Conservation (phyloP, 2,329 filamentous ascomycete species). For the Penicillium vulpinum region DNA sequence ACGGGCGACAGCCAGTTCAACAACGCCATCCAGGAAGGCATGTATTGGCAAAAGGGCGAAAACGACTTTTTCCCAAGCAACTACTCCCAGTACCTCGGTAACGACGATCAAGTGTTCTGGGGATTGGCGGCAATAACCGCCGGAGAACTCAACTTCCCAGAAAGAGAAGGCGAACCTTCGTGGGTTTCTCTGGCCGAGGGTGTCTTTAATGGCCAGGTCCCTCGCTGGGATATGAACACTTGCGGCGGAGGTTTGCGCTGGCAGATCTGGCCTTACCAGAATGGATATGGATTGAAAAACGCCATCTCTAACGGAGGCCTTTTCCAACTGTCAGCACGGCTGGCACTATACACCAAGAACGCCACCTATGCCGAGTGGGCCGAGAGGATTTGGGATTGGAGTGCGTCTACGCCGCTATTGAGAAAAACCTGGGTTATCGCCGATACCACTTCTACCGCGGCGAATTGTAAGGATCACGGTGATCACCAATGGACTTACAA, state of each 20-base stretch:
- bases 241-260: constrained; percentile 73
- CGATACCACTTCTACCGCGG: constrained; percentile 58
- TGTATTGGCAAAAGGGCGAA: constrained; percentile 30
- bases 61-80: constrained; percentile 33
- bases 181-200: constrained; percentile 61
- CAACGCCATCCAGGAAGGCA: constrained; percentile 49
- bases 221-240: constrained; percentile 64
- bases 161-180: constrained; percentile 47
- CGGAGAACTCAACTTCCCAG: constrained; percentile 61
- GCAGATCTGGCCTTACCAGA: constrained; percentile 77
- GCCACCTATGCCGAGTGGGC: constrained; percentile 63
- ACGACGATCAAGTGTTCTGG: constrained; percentile 70
- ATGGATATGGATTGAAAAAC: constrained; percentile 79
- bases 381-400: constrained; percentile 62
- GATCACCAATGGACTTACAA: constrained; percentile 66
- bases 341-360: constrained; percentile 65
- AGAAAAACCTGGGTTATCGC: constrained; percentile 61
- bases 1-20: constrained; percentile 65
- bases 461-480: constrained; percentile 63
- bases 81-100: constrained; percentile 39
- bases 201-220: constrained; percentile 67
- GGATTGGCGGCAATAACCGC: constrained; percentile 65
- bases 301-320: constrained; percentile 74
- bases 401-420: constrained; percentile 56
- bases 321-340: constrained; percentile 73